These are phyloP conservation scores for Trifolium pratense DNA, from an alignment of 306 rosid species.

Conservation along the genomic window DNA sequence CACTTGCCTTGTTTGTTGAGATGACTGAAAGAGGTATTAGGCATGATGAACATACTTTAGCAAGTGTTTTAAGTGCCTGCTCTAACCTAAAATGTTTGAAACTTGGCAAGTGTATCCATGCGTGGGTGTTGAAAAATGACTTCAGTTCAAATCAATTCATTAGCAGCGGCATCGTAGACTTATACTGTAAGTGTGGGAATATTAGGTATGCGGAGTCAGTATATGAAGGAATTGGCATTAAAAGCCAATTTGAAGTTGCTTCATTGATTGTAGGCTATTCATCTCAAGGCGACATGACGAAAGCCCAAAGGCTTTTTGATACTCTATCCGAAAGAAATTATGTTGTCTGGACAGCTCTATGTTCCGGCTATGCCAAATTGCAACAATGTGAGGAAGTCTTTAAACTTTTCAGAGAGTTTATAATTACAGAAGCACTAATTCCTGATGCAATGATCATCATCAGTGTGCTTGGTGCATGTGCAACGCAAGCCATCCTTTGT, in stretches of 20 bases:
- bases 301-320: conserved; percentile 69
- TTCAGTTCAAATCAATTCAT: conserved; percentile 61
- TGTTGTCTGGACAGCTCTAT: conserved; percentile 76
- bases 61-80: conserved; percentile 74
- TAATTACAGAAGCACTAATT: conserved; percentile 43
- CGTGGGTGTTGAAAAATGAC: conserved; percentile 62
- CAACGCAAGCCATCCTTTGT: conserved; percentile 65
- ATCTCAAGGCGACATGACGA: conserved; percentile 66
- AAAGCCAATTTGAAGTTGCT: conserved; percentile 55
- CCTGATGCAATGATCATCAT: conserved; percentile 60
- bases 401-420: conserved; percentile 60
- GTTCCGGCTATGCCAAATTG: conserved; percentile 69
- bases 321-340: conserved; percentile 55
- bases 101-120: conserved; percentile 69
- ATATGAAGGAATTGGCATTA: conserved; percentile 37
- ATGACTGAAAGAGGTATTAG: conserved; percentile 59
- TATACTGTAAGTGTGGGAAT: conserved; percentile 73
- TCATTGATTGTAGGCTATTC: conserved; percentile 70
- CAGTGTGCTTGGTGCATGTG: conserved; percentile 69
- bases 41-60: conserved; percentile 69
- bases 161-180: conserved; percentile 70
- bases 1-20: conserved; percentile 55
- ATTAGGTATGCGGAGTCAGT: conserved; percentile 67
- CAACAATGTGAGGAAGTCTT: conserved; percentile 64
- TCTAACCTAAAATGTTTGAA: conserved; percentile 56